Conservation (phyloP, 352 stramenopile genomes). For the Phytopythium mirpurense region DNA sequence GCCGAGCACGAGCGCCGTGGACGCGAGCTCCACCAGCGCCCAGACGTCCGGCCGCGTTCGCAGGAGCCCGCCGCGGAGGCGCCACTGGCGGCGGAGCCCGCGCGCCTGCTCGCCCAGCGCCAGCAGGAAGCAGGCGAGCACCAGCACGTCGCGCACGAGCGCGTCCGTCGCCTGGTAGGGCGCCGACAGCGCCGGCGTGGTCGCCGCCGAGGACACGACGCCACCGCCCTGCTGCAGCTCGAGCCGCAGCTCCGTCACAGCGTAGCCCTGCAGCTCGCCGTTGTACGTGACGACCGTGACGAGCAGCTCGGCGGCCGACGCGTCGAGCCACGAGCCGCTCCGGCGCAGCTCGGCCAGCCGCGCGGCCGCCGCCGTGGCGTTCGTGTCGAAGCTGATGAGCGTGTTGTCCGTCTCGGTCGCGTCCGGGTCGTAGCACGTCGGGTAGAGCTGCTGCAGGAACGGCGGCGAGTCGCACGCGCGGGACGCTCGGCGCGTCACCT, state of each 20-base stretch:
- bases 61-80: slow-evolving; percentile 3
- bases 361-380: slow-evolving; percentile 17
- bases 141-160: slow-evolving; percentile 27
- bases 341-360: slow-evolving; percentile 22
- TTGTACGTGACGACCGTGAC: slow-evolving; percentile 53
- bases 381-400: slow-evolving; percentile 45
- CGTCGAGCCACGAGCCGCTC: slow-evolving; percentile 32
- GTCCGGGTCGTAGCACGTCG: slow-evolving; percentile 31
- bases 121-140: slow-evolving; percentile 24
- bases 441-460: slow-evolving; percentile 35
- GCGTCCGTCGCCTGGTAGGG: slow-evolving; percentile 22
- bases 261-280: slow-evolving; percentile 40
- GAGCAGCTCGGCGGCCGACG: slow-evolving; percentile 28
- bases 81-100: slow-evolving; percentile 14
- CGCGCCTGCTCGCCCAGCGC: slow-evolving; percentile 14
- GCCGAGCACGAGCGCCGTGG: neutral
- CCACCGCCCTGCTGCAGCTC: slow-evolving; percentile 28
- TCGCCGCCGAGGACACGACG: slow-evolving; percentile 23
- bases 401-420: slow-evolving; percentile 15
- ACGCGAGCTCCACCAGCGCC: slow-evolving; percentile 13
- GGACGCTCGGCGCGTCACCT: slow-evolving; percentile 5
- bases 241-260: slow-evolving; percentile 31
- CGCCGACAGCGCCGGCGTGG: slow-evolving; percentile 24
- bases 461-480: slow-evolving; percentile 21
- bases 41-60: slow-evolving; percentile 11